phyloP scores from a whole-genome alignment of 169 alveolate species.

The Plasmodium relictum region DNA sequence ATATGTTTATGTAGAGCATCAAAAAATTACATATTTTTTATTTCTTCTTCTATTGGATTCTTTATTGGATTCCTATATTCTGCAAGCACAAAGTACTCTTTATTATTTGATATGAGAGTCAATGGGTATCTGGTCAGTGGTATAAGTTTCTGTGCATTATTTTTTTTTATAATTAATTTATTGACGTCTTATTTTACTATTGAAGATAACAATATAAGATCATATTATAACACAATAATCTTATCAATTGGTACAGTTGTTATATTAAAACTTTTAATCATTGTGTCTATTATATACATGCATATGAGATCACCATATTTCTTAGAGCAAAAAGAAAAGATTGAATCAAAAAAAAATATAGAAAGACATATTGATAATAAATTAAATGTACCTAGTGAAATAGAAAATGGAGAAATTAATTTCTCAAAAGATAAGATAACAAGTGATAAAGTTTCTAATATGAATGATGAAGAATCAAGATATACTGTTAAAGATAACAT shows the following conservation, averaged over 20 bases:
- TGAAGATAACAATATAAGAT: slow-evolving; percentile 30
- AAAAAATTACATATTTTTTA: slow-evolving; percentile 27
- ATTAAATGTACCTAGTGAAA: neutral
- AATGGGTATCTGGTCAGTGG: slow-evolving; percentile 63
- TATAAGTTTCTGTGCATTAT: slow-evolving; percentile 44
- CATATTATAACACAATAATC: slow-evolving; percentile 41
- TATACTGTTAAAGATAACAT: neutral
- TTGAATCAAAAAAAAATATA: neutral
- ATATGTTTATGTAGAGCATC: slow-evolving; percentile 39
- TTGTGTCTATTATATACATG: slow-evolving; percentile 6
- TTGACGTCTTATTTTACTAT: slow-evolving; percentile 45
- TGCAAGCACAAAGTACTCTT: slow-evolving; percentile 44
- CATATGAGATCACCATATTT: slow-evolving; percentile 43
- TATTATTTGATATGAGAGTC: slow-evolving; percentile 9
- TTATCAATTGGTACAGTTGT: slow-evolving; percentile 22
- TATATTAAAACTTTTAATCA: neutral
- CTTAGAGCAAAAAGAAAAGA: slow-evolving; percentile 14
- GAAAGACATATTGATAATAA: neutral
- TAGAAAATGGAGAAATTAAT: slow-evolving; percentile 31
- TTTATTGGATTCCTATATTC: slow-evolving; percentile 68
- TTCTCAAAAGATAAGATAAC: neutral
- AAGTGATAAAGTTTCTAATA: neutral
- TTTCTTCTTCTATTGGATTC: slow-evolving; percentile 31
- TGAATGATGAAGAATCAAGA: neutral
- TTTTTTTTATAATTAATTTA: slow-evolving; percentile 32